phyloP scores from a whole-genome alignment of 139 green algal species.

The Volvox reticuliferus region DNA sequence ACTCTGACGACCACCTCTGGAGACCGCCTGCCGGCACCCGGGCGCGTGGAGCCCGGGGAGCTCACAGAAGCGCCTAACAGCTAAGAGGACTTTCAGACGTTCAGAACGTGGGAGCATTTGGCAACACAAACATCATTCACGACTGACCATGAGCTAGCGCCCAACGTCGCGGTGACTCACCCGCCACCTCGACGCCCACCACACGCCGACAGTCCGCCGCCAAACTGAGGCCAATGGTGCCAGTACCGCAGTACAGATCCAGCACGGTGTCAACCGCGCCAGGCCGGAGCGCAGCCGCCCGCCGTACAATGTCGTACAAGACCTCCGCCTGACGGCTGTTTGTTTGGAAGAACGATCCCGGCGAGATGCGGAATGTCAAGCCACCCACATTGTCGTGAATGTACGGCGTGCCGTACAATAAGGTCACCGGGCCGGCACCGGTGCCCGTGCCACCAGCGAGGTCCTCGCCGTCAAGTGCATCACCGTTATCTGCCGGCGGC shows the following conservation, averaged over 20 bases:
- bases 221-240: slow-evolving; percentile 83
- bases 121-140: too few species aligned
- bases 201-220: slow-evolving; percentile 60
- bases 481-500: background rate
- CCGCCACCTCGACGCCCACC: slow-evolving; percentile 66
- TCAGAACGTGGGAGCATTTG: too few species aligned
- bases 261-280: slow-evolving; percentile 71
- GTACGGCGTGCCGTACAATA: slow-evolving; percentile 43
- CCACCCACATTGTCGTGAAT: slow-evolving; percentile 62
- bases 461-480: background rate
- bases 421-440: background rate
- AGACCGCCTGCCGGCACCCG: too few species aligned
- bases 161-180: background rate
- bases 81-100: too few species aligned
- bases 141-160: background rate
- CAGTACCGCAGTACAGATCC: slow-evolving; percentile 92
- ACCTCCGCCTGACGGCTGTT: slow-evolving; percentile 85
- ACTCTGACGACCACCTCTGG: too few species aligned
- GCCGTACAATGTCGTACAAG: slow-evolving; percentile 76
- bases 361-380: slow-evolving; percentile 79
- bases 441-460: background rate
- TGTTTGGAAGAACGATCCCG: slow-evolving; percentile 92
- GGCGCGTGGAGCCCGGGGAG: too few species aligned
- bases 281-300: slow-evolving; percentile 53
- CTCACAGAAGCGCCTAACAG: too few species aligned